Conservation (phyloP, 192 early-diverging fungal species). For the Coemansia sp. region DNA sequence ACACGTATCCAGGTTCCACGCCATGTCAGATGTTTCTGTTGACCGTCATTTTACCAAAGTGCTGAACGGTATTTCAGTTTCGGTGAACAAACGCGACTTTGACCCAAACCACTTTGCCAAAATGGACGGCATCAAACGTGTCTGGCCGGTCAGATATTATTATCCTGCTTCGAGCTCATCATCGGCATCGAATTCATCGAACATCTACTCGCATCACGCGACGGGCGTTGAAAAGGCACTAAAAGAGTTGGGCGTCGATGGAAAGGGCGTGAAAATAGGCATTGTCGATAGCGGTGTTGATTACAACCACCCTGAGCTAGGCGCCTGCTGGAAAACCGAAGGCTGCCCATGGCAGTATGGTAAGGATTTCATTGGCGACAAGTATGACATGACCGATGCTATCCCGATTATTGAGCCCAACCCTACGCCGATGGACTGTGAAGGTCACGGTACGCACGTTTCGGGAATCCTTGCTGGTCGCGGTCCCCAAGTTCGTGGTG, state of each 20-base stretch:
- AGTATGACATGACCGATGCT: conserved; percentile 28
- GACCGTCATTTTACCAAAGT: conserved; percentile 15
- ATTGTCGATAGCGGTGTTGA: conserved; percentile 72
- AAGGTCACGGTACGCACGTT: conserved; percentile 71
- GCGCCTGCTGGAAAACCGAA: conserved; percentile 62
- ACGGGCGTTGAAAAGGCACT: conserved; percentile 57
- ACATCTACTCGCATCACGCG: conserved; percentile 37
- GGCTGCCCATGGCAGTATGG: conserved; percentile 61
- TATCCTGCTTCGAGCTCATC: background rate
- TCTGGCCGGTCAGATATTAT: conserved; percentile 28
- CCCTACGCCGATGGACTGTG: conserved; percentile 57
- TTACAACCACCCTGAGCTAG: conserved; percentile 65
- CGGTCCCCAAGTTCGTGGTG: conserved; percentile 55
- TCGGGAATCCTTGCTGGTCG: conserved; percentile 62
- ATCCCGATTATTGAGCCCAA: conserved; percentile 55
- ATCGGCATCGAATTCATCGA: background rate
- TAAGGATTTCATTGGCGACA: conserved; percentile 67
- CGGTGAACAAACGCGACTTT: background rate
- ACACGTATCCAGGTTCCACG: conserved; percentile 11
- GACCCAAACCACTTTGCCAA: conserved; percentile 16
- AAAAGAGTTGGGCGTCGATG: conserved; percentile 53
- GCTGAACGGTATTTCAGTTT: conserved; percentile 28
- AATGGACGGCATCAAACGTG: conserved; percentile 27
- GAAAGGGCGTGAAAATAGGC: conserved; percentile 66
- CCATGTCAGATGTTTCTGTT: conserved; percentile 14